Evolutionary conservation across 1,139 yeast genomes (phyloP).

Genomic region (Pneumocystis murina): DNA sequence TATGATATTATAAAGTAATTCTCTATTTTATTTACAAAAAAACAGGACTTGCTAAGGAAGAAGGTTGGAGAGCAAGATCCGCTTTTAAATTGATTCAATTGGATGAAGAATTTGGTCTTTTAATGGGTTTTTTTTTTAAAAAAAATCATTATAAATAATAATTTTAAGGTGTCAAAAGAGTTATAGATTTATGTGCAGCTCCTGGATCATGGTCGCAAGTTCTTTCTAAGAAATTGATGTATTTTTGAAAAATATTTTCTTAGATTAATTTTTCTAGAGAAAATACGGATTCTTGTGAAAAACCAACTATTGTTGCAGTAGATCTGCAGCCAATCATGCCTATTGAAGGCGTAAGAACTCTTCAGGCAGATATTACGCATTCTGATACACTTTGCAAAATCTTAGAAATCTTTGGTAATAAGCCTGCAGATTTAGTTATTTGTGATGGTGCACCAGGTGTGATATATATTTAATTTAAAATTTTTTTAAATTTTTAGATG

Average conservation of each 20-base stretch:
- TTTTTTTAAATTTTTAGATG: conserved; percentile 79
- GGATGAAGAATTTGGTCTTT: conserved; percentile 74
- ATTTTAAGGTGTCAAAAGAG: conserved; percentile 44
- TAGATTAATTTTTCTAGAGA: conserved; percentile 11
- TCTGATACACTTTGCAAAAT: conserved; percentile 71
- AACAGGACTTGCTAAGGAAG: conserved; percentile 56
- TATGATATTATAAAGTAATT: background rate
- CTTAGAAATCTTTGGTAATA: conserved; percentile 70
- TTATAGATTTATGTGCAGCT: conserved; percentile 95
- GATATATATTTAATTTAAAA: background rate
- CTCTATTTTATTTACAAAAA: background rate
- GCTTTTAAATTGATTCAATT: conserved; percentile 85
- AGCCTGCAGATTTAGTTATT: conserved; percentile 74
- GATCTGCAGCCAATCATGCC: conserved; percentile 97
- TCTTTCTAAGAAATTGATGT: conserved; percentile 51
- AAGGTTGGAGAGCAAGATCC: conserved; percentile 93
- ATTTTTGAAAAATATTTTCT: conserved; percentile 18
- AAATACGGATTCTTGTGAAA: conserved; percentile 13
- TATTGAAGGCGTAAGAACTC: conserved; percentile 66
- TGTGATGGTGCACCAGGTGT: conserved; percentile 30
- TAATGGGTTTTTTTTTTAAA: conserved; percentile 23
- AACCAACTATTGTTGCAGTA: conserved; percentile 75
- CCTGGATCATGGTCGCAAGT: conserved; percentile 99
- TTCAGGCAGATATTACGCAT: conserved; percentile 95
- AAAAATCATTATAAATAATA: background rate